These are phyloP conservation scores for Platismatia glauca DNA, from an alignment of 495 filamentous ascomycete genomes.

Conservation along the genomic window DNA sequence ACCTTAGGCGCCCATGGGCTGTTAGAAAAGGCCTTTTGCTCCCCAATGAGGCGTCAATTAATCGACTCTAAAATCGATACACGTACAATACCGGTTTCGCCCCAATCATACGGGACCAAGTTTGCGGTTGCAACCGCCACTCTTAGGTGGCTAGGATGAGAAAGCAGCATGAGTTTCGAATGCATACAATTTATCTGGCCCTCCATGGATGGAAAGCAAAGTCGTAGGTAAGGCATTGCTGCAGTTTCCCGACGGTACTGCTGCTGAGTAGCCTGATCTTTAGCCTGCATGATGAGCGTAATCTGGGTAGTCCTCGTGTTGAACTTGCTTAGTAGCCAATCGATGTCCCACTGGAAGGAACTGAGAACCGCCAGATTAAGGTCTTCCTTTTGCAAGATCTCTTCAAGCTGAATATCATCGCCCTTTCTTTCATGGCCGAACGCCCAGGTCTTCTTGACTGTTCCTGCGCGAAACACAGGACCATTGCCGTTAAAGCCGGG, in stretches of 20 bases:
- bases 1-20: not conserved
- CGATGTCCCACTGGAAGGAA: slow-evolving; percentile 76
- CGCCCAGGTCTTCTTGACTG: slow-evolving; percentile 76
- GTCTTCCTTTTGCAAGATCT: slow-evolving; percentile 65
- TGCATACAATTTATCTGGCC: slow-evolving; percentile 67
- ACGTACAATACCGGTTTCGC: slow-evolving; percentile 47
- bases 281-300: slow-evolving; percentile 62
- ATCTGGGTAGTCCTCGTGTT: slow-evolving; percentile 45
- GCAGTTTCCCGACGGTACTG: slow-evolving; percentile 40
- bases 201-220: slow-evolving; percentile 74
- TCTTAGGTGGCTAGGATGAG: slow-evolving; percentile 56
- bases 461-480: slow-evolving; percentile 55
- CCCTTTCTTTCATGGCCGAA: slow-evolving; percentile 42
- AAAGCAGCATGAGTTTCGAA: slow-evolving; percentile 79
- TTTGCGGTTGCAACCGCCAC: slow-evolving; percentile 78
- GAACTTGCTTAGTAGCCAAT: slow-evolving; percentile 60
- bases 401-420: slow-evolving; percentile 83
- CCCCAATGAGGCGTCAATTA: too few species aligned
- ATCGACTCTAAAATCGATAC: not conserved
- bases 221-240: slow-evolving; percentile 46
- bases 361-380: slow-evolving; percentile 73
- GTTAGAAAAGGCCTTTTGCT: not conserved
- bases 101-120: slow-evolving; percentile 74
- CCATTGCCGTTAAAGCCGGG: not conserved
- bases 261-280: slow-evolving; percentile 41